A percentile compares a stretch with the other conserved stretches of the same genome.
These are phyloP conservation scores for Tetraselmis striata DNA, from an alignment of 139 green algal genomes.

Conservation along the genomic window DNA sequence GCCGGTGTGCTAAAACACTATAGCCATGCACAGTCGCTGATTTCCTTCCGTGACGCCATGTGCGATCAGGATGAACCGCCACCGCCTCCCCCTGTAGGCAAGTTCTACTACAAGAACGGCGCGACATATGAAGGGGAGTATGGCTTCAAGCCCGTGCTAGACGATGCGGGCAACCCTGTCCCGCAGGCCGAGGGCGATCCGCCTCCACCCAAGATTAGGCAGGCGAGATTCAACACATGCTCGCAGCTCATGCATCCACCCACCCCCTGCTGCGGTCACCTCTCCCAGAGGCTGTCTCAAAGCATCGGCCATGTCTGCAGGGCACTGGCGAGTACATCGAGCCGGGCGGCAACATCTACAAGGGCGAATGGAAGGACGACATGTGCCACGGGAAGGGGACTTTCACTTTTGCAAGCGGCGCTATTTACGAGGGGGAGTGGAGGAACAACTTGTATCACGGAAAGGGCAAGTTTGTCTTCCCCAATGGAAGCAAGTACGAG, in stretches of 20 bases:
- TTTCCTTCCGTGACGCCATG: not conserved
- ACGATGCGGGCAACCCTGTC: slow-evolving; percentile 7
- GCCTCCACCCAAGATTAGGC: not conserved
- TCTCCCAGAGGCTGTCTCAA: not conserved
- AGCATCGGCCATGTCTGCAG: not conserved
- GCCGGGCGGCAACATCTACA: slow-evolving; percentile 28
- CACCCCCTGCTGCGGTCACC: not conserved
- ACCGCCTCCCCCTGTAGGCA: slow-evolving; percentile 3
- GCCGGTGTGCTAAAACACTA: not conserved
- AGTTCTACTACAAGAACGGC: slow-evolving; percentile 30
- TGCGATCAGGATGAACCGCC: not conserved
- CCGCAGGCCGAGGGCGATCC: slow-evolving; percentile 3
- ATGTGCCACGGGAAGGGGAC: slow-evolving; percentile 49
- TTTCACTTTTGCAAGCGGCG: slow-evolving; percentile 33
- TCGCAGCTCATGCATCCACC: too few relatives aligned
- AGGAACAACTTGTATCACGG: slow-evolving; percentile 21
- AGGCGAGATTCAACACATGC: too few relatives aligned
- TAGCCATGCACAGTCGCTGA: not conserved
- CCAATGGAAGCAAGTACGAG: slow-evolving; percentile 21
- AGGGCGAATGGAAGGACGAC: slow-evolving; percentile 38
- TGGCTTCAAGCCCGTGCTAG: not conserved
- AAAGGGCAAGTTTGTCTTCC: slow-evolving; percentile 19
- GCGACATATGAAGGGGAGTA: slow-evolving; percentile 33
- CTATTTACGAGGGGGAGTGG: slow-evolving; percentile 26
- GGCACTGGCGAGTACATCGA: not conserved